Percentiles rank a stretch among this genome's conserved stretches.
Conservation (phyloP, 2,329 filamentous ascomycete genomes). For the Neonectria coccinea region DNA sequence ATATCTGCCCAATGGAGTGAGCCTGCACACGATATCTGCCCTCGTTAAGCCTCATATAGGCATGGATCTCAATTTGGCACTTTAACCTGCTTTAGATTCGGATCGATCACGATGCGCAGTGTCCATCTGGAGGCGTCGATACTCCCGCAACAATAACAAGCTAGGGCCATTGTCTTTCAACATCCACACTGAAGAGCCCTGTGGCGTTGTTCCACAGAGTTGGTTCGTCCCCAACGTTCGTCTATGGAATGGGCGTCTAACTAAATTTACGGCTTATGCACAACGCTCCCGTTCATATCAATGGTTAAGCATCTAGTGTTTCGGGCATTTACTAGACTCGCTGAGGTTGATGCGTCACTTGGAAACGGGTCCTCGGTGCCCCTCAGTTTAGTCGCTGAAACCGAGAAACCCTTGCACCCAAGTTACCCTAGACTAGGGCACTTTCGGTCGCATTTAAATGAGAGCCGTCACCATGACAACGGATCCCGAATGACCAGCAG, state of each 20-base stretch:
- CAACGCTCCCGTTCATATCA: neutral
- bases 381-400: neutral
- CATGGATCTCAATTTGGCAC: slow-evolving; percentile 17
- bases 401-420: neutral
- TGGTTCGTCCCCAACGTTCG: neutral
- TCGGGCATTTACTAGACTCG: neutral
- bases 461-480: neutral
- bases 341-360: neutral
- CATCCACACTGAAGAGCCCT: neutral
- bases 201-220: slow-evolving; percentile 14
- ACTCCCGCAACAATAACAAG: slow-evolving; percentile 3
- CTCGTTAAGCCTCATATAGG: slow-evolving; percentile 1
- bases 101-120: slow-evolving; percentile 12
- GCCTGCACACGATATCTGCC: slow-evolving; percentile 18
- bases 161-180: neutral
- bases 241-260: neutral
- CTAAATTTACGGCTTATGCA: neutral
- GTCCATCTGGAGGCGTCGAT: slow-evolving; percentile 2
- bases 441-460: neutral
- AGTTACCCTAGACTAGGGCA: neutral
- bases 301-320: neutral
- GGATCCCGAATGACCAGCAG: neutral
- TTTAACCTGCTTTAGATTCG: slow-evolving; percentile 15
- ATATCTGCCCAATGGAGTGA: slow-evolving; percentile 8
- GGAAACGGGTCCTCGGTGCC: neutral